A percentile compares a stretch with the other conserved stretches of the same genome.
These are phyloP conservation scores for Omphalea diandra DNA, from an alignment of 441 rosid genomes.

Conservation along the genomic window DNA sequence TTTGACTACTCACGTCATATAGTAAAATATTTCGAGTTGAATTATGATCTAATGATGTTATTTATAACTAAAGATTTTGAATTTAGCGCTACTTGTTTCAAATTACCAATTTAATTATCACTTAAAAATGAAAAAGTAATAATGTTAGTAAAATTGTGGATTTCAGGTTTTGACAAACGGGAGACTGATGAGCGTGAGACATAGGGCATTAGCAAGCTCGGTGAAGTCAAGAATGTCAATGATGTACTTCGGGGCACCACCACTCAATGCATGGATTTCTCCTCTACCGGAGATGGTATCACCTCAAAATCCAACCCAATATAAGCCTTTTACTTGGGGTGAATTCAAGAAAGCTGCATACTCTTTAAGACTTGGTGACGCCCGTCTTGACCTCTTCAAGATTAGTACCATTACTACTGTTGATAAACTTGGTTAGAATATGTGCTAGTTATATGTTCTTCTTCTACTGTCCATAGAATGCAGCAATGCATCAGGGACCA, in stretches of 20 bases:
- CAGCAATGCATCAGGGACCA: neutral
- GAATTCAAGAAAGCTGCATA: constrained; percentile 73
- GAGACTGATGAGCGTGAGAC: constrained; percentile 72
- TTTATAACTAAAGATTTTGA: no score
- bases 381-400: constrained; percentile 75
- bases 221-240: constrained; percentile 65
- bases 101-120: no score
- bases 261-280: constrained; percentile 50
- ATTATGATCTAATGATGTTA: no score
- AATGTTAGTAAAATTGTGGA: no score
- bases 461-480: neutral
- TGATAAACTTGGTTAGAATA: neutral
- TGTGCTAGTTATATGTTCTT: no score
- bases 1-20: no score
- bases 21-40: no score
- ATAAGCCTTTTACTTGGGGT: constrained; percentile 73
- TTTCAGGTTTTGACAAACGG: constrained; percentile 78
- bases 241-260: constrained; percentile 85
- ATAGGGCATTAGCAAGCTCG: constrained; percentile 62
- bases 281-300: constrained; percentile 63
- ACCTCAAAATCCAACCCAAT: constrained; percentile 41
- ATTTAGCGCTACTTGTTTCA: no score
- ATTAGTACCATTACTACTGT: constrained; percentile 23
- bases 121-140: no score
- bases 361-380: constrained; percentile 55